Evolutionary conservation across 2,329 filamentous ascomycete species (phyloP).

Genomic region (Cordyceps cicadae): DNA sequence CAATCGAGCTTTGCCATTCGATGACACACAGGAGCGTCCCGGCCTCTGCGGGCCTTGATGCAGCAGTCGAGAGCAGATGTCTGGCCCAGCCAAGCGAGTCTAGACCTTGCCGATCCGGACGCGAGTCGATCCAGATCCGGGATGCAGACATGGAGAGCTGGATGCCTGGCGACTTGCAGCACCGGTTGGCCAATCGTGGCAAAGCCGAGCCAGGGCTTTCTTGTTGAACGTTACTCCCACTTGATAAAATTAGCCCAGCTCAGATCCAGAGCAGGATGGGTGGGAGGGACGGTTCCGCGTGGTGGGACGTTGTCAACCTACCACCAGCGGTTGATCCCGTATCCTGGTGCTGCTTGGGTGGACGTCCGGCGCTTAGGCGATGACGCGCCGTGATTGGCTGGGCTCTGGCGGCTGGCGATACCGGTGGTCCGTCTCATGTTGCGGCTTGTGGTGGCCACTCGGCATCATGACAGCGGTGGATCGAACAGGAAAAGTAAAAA

Average conservation of each 20-base stretch:
- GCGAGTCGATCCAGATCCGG: conserved; percentile 4
- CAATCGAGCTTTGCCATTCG: conserved; percentile 21
- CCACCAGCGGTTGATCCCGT: background rate
- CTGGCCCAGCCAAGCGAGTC: background rate
- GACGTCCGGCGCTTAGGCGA: conserved; percentile 4
- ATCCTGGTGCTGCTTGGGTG: background rate
- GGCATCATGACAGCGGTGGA: background rate
- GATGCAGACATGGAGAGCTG: background rate
- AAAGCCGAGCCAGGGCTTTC: background rate
- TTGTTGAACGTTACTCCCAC: background rate
- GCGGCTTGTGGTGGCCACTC: background rate
- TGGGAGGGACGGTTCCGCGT: background rate
- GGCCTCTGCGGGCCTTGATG: background rate
- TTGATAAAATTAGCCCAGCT: background rate
- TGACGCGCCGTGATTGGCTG: conserved; percentile 18
- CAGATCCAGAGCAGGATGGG: background rate
- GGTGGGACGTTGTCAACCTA: background rate
- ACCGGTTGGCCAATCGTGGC: background rate
- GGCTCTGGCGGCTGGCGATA: conserved; percentile 17
- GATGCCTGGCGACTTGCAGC: background rate
- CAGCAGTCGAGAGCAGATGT: background rate
- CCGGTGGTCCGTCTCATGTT: conserved; percentile 15
- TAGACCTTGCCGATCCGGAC: conserved; percentile 8
- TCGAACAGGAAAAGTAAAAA: background rate
- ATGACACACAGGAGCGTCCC: background rate